Evolutionary conservation across 495 filamentous ascomycete species (phyloP).

Genomic region (Aspergillus carlsbadensis): DNA sequence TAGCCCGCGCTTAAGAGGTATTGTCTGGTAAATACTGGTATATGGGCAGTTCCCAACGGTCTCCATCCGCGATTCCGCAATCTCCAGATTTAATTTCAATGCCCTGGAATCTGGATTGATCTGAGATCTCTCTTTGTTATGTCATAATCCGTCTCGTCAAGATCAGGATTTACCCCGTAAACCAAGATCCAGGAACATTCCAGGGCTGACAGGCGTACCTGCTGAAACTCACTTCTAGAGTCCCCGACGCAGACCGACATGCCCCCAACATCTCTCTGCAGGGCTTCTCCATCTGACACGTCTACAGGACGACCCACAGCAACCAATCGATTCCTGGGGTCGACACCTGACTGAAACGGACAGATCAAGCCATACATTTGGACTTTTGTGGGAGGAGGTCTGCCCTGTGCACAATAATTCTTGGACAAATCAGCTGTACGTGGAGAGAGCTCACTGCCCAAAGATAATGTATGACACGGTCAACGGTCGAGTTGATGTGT

Average conservation of each 20-base stretch:
- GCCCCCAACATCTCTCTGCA: neutral
- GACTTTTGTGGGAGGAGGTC: neutral
- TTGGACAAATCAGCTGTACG: neutral
- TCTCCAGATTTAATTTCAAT: neutral
- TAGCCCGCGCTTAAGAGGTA: too few species aligned
- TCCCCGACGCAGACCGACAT: neutral
- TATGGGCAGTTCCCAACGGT: neutral
- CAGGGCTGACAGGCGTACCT: neutral
- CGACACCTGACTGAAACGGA: neutral
- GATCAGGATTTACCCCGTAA: neutral
- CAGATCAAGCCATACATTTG: neutral
- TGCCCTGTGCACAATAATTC: neutral
- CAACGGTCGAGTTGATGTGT: neutral
- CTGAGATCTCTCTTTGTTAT: neutral
- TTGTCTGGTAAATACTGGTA: neutral
- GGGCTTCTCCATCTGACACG: conserved; percentile 9
- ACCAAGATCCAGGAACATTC: neutral
- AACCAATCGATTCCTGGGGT: neutral
- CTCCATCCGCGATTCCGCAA: neutral
- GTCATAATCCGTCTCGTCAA: neutral
- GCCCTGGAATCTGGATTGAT: neutral
- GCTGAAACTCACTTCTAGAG: neutral
- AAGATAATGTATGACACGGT: neutral
- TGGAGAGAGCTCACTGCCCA: conserved; percentile 3
- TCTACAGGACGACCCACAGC: neutral